Evolutionary conservation across 2,329 filamentous ascomycete genomes (phyloP), one percentile per base, ranked within the genome.

Genomic region (Venturia carpophila): DNA sequence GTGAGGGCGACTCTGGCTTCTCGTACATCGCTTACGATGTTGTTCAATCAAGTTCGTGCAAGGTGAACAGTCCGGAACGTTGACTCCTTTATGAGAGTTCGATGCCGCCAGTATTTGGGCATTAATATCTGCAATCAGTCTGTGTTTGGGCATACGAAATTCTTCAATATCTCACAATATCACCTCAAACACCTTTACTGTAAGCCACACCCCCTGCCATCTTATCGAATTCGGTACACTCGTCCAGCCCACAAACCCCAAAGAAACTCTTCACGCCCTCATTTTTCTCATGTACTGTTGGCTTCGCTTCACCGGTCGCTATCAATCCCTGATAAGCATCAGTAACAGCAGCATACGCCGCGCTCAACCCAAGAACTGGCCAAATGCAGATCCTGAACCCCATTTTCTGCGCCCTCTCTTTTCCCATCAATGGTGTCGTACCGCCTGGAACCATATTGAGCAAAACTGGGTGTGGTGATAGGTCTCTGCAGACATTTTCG

Each of bases 311-410:
- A 0, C 77, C 78, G 19, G 71, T 69, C 41, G 69, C 68, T 73
- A 78, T 79, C 17, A 82, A 68, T 21, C 70, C 67, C 27, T 72
- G 65, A 17, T 78, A 69, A 7, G 73, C 76, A 34, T 75, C 74
- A 34, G 37, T 47, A 62, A 42, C 39, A 47, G 39, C 60, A 27
- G 60, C 60, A 41, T 43, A 62, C 37, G 60, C 39, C 30, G 60
- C 60, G n/a, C 60, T 47, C 37, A 62, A 43, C 39, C 21, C 43
- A 19, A 62, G 37, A 62, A 79, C 79, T 3, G 83, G 83, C 69
- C 82, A 84, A 65, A 87, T 87, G 58, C 85, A 81, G 65, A 87
- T 78, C 66, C 79, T 78, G 72, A 83, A 87, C 0, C 84, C 85
- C 69, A 85, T 76, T 49, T 80, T 75, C 66, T 77, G 76, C 11